Evolutionary conservation across 371 early-diverging fungal species (phyloP).

Genomic region (Polyrhizophydium stewartii): DNA sequence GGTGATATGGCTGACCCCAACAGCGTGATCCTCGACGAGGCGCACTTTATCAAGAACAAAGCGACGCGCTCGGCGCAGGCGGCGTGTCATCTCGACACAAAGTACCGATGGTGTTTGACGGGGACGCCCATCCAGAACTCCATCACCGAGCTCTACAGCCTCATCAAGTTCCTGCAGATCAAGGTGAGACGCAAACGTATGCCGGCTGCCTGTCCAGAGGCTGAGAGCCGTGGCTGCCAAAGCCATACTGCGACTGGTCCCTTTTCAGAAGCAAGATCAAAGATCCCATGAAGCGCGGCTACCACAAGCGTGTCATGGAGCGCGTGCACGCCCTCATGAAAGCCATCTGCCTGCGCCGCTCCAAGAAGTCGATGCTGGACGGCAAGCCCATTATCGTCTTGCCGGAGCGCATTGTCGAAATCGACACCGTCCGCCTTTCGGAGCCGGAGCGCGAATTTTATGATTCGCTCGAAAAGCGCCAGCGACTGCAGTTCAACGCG

Average conservation of each 20-base stretch:
- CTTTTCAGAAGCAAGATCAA: slow-evolving; percentile 22
- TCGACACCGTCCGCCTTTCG: slow-evolving; percentile 48
- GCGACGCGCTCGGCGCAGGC: slow-evolving; percentile 20
- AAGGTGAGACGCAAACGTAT: slow-evolving; percentile 6
- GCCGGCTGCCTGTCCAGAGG: slow-evolving; percentile 7
- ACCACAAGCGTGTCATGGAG: slow-evolving; percentile 34
- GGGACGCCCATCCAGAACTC: slow-evolving; percentile 39
- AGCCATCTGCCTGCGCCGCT: slow-evolving; percentile 71
- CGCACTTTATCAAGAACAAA: slow-evolving; percentile 39
- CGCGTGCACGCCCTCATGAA: slow-evolving; percentile 58
- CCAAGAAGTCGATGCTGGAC: slow-evolving; percentile 57
- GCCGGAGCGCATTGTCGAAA: slow-evolving; percentile 53
- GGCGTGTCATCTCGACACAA: slow-evolving; percentile 13
- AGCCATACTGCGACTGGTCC: slow-evolving; percentile 29
- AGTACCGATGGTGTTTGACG: slow-evolving; percentile 25
- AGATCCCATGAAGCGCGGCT: slow-evolving; percentile 11
- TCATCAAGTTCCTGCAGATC: slow-evolving; percentile 26
- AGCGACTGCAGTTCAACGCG: slow-evolving; percentile 15
- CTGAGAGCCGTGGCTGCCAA: background rate
- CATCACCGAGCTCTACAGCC: slow-evolving; percentile 13
- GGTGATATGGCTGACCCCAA: background rate
- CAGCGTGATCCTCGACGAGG: slow-evolving; percentile 31
- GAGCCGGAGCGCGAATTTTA: slow-evolving; percentile 59
- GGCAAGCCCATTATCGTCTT: slow-evolving; percentile 64
- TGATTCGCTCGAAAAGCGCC: slow-evolving; percentile 40